Conservation (phyloP, 2,329 filamentous ascomycete species). For the Metarhizium album region DNA sequence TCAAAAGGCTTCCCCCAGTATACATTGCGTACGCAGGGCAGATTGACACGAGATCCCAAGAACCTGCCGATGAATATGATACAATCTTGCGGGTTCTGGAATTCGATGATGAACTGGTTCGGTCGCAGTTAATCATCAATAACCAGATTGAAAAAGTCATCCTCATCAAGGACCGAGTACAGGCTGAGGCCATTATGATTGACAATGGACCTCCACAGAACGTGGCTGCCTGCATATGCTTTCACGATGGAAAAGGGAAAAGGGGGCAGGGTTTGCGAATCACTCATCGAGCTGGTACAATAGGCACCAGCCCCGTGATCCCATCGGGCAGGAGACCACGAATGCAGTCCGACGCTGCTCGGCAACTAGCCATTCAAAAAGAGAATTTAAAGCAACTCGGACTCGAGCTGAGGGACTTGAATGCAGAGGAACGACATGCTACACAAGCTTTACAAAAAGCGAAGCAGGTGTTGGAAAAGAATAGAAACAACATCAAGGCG, state of each 20-base stretch:
- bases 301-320: constrained; percentile 30
- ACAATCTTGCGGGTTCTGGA: constrained; percentile 74
- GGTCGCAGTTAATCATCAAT: constrained; percentile 74
- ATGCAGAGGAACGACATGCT: constrained; percentile 34
- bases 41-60: constrained; percentile 35
- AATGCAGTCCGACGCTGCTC: constrained; percentile 70
- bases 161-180: constrained; percentile 55
- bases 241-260: constrained; percentile 45
- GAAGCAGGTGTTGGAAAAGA: constrained; percentile 34
- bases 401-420: constrained; percentile 41
- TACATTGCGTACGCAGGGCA: constrained; percentile 26
- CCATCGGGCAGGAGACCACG: constrained; percentile 46
- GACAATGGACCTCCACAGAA: constrained; percentile 51
- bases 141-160: constrained; percentile 75
- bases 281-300: constrained; percentile 29
- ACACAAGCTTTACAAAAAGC: constrained; percentile 38
- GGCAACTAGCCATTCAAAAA: constrained; percentile 46
- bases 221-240: constrained; percentile 60
- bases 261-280: constrained; percentile 51
- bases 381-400: constrained; percentile 43
- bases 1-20: constrained; percentile 32
- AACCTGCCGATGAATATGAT: constrained; percentile 62
- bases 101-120: constrained; percentile 69
- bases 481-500: constrained; percentile 19
- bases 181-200: constrained; percentile 62